phyloP scores from a whole-genome alignment of 2,329 filamentous ascomycete genomes.

The Botrytis paeoniae region DNA sequence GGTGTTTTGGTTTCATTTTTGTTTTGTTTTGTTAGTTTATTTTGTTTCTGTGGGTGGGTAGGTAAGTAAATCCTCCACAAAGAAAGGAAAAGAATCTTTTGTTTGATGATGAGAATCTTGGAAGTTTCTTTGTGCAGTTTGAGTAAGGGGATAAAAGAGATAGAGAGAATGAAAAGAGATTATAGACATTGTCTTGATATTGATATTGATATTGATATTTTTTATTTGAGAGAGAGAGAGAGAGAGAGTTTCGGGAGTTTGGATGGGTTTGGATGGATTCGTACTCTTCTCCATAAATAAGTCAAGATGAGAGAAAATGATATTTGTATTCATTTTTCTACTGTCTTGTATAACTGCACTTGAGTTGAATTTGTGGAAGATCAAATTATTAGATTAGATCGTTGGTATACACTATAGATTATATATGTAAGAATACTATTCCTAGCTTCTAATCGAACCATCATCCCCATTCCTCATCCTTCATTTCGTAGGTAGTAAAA shows the following conservation, averaged over 20 bases:
- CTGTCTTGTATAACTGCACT: neutral
- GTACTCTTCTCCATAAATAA: neutral
- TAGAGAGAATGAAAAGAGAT: rapidly evolving
- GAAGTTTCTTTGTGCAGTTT: neutral
- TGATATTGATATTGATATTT: neutral
- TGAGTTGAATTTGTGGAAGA: rapidly evolving
- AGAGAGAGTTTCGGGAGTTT: neutral
- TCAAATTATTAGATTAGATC: too few species aligned
- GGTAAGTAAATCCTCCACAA: neutral
- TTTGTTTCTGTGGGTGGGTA: neutral
- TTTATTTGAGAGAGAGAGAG: neutral
- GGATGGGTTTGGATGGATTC: neutral
- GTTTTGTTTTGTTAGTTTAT: neutral
- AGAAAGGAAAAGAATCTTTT: neutral
- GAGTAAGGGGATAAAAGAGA: neutral
- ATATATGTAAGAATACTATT: too few species aligned
- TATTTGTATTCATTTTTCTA: rapidly evolving
- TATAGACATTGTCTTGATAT: neutral
- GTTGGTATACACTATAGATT: too few species aligned
- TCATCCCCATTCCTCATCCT: neutral
- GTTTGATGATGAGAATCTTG: neutral
- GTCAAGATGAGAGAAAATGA: rapidly evolving
- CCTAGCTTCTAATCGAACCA: too few species aligned
- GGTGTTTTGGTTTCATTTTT: neutral
- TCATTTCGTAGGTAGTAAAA: neutral